Evolutionary conservation across 1,284 basidiomycete genomes (phyloP).

Genomic region (Ustilago esculenta): DNA sequence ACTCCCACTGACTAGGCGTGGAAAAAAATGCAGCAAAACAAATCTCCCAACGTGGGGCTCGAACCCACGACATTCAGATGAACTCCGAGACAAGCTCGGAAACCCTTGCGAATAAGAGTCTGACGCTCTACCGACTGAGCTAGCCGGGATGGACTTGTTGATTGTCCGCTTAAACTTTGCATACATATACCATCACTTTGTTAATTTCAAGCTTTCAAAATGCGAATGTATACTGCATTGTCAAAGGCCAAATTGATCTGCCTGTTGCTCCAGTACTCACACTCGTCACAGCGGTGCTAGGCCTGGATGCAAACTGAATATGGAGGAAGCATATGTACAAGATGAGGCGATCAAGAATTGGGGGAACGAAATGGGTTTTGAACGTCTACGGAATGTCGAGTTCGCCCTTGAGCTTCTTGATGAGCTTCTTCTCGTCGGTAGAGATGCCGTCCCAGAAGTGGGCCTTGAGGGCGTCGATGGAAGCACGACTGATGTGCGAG

Average conservation of each 20-base stretch:
- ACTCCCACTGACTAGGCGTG: background rate
- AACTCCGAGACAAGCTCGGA: slow-evolving; percentile 34
- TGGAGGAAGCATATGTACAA: too few species aligned
- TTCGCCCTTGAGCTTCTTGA: slow-evolving; percentile 89
- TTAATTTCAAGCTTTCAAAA: too few species aligned
- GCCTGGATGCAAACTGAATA: too few species aligned
- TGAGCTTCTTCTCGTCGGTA: slow-evolving; percentile 91
- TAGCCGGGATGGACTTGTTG: slow-evolving; percentile 60
- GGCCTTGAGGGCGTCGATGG: slow-evolving; percentile 80
- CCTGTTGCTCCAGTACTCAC: too few species aligned
- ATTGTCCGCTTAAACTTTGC: background rate
- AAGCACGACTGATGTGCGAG: slow-evolving; percentile 87
- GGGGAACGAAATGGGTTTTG: too few species aligned
- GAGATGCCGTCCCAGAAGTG: slow-evolving; percentile 90
- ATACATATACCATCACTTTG: slow-evolving; percentile 2
- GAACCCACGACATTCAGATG: slow-evolving; percentile 66
- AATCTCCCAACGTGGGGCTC: slow-evolving; percentile 65
- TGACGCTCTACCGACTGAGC: slow-evolving; percentile 68
- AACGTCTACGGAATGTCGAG: slow-evolving; percentile 69
- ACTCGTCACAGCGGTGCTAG: too few species aligned
- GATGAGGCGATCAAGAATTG: too few species aligned
- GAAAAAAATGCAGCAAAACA: slow-evolving; percentile 7
- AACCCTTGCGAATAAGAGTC: slow-evolving; percentile 63
- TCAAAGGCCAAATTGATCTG: too few species aligned
- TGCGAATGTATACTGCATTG: background rate